Evolutionary conservation across 2,329 filamentous ascomycete genomes (phyloP).

Genomic region (Fusarium pilosicola): DNA sequence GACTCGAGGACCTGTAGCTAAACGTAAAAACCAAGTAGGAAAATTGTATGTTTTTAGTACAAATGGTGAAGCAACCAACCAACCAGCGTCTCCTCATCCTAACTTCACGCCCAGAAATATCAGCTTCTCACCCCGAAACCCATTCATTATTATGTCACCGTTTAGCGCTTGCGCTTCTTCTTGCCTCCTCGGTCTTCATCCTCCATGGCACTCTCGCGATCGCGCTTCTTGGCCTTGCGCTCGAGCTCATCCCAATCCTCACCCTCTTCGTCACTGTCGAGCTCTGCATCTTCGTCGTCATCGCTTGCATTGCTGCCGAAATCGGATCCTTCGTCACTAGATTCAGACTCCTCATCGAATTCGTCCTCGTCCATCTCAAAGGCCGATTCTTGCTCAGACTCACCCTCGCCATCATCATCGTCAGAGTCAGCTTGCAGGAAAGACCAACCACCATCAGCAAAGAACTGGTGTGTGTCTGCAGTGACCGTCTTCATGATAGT

Average conservation of each 20-base stretch:
- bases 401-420: constrained; percentile 78
- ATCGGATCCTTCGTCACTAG: constrained; percentile 85
- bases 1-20: not conserved
- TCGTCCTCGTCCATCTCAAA: constrained; percentile 93
- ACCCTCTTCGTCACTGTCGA: constrained; percentile 75
- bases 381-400: constrained; percentile 88
- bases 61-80: constrained; percentile 24
- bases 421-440: constrained; percentile 92
- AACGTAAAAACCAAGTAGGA: constrained; percentile 19
- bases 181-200: constrained; percentile 74
- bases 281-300: constrained; percentile 77
- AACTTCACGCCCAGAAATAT: constrained; percentile 1
- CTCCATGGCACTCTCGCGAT: constrained; percentile 65
- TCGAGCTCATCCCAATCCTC: constrained; percentile 97
- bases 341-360: constrained; percentile 81
- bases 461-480: constrained; percentile 93
- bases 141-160: not conserved
- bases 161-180: constrained; percentile 63
- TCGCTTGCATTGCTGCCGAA: constrained; percentile 90
- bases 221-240: constrained; percentile 88
- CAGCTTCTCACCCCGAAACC: not conserved
- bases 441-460: constrained; percentile 92
- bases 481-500: constrained; percentile 99
- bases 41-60: constrained; percentile 32
- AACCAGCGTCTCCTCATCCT: constrained; percentile 4